A percentile compares a stretch with the other conserved stretches of the same genome.
These are phyloP conservation scores for Aspergillus diversus DNA, from an alignment of 495 filamentous ascomycete genomes.

Conservation along the genomic window DNA sequence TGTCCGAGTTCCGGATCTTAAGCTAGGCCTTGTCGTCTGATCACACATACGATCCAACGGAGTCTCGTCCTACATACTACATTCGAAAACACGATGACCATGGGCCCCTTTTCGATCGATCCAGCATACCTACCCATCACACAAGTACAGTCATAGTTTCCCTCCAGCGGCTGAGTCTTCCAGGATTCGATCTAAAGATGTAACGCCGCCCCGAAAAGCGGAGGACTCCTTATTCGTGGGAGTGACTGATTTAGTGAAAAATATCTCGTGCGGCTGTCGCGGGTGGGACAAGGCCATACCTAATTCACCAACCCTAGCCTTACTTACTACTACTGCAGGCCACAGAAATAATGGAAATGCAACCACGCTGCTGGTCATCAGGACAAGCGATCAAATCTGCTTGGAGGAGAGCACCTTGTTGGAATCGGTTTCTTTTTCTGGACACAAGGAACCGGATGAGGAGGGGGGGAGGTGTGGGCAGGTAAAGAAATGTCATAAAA, in stretches of 20 bases:
- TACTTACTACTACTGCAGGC: background rate
- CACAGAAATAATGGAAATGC: background rate
- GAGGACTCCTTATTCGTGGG: background rate
- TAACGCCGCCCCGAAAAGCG: background rate
- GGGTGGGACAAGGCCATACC: background rate
- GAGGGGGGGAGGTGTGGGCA: background rate
- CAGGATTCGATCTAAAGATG: background rate
- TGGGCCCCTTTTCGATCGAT: background rate
- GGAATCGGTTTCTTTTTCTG: background rate
- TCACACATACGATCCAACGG: background rate
- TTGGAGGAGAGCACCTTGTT: background rate
- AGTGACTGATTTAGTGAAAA: background rate
- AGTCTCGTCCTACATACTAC: background rate
- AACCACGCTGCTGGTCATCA: background rate
- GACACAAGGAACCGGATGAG: background rate
- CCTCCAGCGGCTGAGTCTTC: too few species aligned
- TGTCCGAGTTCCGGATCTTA: background rate
- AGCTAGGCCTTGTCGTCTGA: background rate
- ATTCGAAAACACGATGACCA: background rate
- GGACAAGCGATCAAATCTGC: background rate
- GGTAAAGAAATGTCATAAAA: background rate
- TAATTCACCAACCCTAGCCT: background rate
- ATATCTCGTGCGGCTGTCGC: background rate
- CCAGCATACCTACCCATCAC: background rate
- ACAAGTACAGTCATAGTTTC: too few species aligned